Evolutionary conservation across 768 basidiomycete species (phyloP), one percentile per base, ranked within the genome.

Genomic region (Clathrus columnatus): DNA sequence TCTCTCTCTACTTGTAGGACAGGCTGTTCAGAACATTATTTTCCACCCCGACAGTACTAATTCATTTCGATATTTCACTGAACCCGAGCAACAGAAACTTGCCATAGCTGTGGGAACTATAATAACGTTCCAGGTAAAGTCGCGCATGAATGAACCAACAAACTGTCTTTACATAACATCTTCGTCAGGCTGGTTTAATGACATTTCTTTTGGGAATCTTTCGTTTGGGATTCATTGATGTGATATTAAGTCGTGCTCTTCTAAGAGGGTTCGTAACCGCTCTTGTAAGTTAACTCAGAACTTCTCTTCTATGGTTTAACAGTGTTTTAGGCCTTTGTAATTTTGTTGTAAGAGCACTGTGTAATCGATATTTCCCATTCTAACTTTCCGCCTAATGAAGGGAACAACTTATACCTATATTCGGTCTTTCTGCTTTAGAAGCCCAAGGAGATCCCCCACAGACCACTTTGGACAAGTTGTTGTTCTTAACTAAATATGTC

Each of bases 141-240:
- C 10, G n/a, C 7, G n/a, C 36, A n/a, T 8, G 7, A 8, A 36
- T 36, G 14, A 3, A 8, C 4, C 36, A 36, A 36, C 36, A 36
- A n/a, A 36, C n/a, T 36, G 36, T 14, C 30, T 32, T 36, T 36
- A 36, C n/a, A 14, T 36, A 14, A n/a, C n/a, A n/a, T n/a, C 11
- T 8, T 36, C 36, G 11, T 4, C 59, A 90, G 87, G 87, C 84
- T 61, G 92, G 92, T 36, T 61, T 94, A 28, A 85, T 96, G 60
- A 85, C 91, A 0, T 91, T 90, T 57, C 67, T 87, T 23, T 76
- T 96, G 27, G 94, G 94, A 2, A 80, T 95, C 62, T 84, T 94
- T 65, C 78, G 91, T 23, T 74, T 97, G 8, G 92, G 93, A 1
- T 95, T 95, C 69, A 81, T 95, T 51, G 94, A 97, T 66, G 93